Evolutionary conservation across 495 filamentous ascomycete species (phyloP), one percentile per base, ranked within the genome.

Genomic region (Penicillium arizonense): DNA sequence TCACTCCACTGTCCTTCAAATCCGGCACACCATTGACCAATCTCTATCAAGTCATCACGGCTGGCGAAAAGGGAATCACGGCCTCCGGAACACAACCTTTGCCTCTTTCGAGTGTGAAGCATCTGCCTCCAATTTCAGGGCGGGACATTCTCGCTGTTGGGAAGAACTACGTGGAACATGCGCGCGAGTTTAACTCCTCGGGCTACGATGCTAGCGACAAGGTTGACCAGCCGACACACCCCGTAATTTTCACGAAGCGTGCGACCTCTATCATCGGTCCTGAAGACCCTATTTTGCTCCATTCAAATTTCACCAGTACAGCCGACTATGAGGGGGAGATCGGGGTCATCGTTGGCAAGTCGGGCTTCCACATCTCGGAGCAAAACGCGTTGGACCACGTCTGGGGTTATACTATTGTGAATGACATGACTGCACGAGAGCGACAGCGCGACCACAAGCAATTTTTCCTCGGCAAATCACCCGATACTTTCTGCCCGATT

Each of bases 321-420:
- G 41, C 73, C 3, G 81, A 84, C 57, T 84, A 82, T 50, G 80
- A 84, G 50, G 80, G 79, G 14, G 80, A 83, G 54, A 77, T 84
- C 50, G 80, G 75, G 0, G 74, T 84, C 4, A 80, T 84, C 47
- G 63, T 82, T 47, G 78, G 79, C 3, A 81, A 77, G 50, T 35
- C 67, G 2, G 79, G 78, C 1, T 75, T 73, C 54, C 58, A 65
- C 10, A 76, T 82, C 45, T 35, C 50, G 2, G 72, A 80, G 48
- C 39, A 65, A 1, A 68, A 79, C 41, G 79, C 80, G 0, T 64
- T 73, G 71, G 64, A 77, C 20, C 62, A 83, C 54, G 75, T 83
- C 7, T 82, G 79, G 77, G 78, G 79, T 0, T 82, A 77, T 55
- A 82, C 79, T 0, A 82, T 83, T 47, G 72, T 82, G 42, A 83